Base-by-base conservation (phyloP, 73 alveolate species). In the Tetrahymena borealis region DNA sequence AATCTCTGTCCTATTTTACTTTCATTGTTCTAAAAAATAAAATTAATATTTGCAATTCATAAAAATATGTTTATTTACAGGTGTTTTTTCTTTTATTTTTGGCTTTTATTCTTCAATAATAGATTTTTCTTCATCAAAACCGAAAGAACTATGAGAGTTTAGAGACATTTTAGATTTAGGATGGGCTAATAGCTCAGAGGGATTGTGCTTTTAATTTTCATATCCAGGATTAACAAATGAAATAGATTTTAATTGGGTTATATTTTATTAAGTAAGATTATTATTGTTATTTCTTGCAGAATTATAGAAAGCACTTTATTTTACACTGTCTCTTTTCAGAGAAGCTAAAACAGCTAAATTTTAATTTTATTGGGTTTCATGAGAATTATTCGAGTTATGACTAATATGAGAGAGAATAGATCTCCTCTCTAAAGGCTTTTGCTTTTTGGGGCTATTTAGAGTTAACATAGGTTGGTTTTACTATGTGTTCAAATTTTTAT, bases 1-100 rank as follows among this genome's bases (percentile, higher is more conserved):
- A 98, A 92, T 38, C 95, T 92, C 94, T 97, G 96, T 78, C 99
- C 99, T 33, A 98, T 96, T 90, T 97, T 97, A 90, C 96, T 93
- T 92, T 98, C 98, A 78, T 95, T 78, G 12, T 94, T 94, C 37
- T 78, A 42, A n/a, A 60, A 38, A n/a, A 4, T 9, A 24, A 40
- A 42, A 10, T 78, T 18, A 39, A 20, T 90, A 12, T 31, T 40
- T 1, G 15, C n/a, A 2, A n/a, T 11, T 40, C n/a, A 43, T 2
- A n/a, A n/a, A 43, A 43, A 0, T 43, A 13, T 11, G 28, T 3
- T 11, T 28, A 20, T 2, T 32, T 24, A 13, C 4, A 90, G 2
- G 24, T 33, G 39, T 92, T 39, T 16, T 15, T 35, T 36, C 1
- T 16, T 90, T 37, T 15, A 15, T 37, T 13, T 0, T 3, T 4